These are phyloP conservation scores for Vinca minor DNA, from an alignment of 257 asterid species.

Conservation along the genomic window DNA sequence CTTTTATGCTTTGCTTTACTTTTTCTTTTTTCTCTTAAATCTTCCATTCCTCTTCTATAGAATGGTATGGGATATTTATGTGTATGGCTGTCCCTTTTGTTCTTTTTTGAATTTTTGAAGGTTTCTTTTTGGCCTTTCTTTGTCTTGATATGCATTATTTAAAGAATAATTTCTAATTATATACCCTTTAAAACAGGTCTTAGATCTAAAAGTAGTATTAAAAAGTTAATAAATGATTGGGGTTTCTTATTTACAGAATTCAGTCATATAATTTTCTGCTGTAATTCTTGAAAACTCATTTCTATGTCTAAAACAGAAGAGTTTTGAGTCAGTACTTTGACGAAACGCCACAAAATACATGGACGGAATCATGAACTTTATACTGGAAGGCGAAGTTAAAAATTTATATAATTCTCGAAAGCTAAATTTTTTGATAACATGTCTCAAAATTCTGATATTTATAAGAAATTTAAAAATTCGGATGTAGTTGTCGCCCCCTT, in stretches of 20 bases:
- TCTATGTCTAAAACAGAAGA: no score
- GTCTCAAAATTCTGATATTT: no score
- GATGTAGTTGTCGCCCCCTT: no score
- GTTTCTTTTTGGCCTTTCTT: slow-evolving; percentile 16
- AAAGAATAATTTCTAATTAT: slow-evolving; percentile 6
- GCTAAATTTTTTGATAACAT: no score
- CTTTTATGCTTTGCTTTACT: slow-evolving; percentile 16
- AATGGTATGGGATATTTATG: slow-evolving; percentile 15
- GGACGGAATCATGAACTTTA: no score
- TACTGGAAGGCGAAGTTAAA: no score
- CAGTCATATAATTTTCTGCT: background rate
- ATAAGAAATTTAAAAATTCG: no score
- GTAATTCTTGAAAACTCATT: no score
- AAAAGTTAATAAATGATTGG: slow-evolving; percentile 30
- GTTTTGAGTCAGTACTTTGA: no score
- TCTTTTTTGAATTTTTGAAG: slow-evolving; percentile 12
- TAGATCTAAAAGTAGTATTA: slow-evolving; percentile 29
- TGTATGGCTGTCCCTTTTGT: slow-evolving; percentile 22
- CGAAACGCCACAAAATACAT: no score
- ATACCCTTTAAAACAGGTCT: slow-evolving; percentile 29
- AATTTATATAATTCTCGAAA: no score
- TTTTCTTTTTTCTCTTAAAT: slow-evolving; percentile 9
- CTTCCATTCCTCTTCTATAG: no score
- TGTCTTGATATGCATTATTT: slow-evolving; percentile 11
- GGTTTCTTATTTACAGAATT: slow-evolving; percentile 1